phyloP scores from a whole-genome alignment of 1,284 basidiomycete species.

The Chalciporus sp. region DNA sequence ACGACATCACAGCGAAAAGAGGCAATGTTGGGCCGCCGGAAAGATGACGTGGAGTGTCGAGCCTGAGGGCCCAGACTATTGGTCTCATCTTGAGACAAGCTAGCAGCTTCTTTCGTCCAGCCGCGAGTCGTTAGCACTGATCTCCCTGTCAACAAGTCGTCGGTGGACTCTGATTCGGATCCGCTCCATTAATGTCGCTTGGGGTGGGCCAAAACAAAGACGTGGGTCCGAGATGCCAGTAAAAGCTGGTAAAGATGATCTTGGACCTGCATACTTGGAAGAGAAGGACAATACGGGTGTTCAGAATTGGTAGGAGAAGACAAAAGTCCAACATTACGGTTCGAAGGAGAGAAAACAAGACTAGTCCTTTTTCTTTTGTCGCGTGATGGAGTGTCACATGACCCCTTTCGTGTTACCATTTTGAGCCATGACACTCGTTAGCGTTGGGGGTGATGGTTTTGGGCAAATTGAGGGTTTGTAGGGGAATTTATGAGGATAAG shows the following conservation, averaged over 20 bases:
- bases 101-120: not conserved
- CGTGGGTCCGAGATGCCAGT: not conserved
- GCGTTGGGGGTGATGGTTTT: not conserved
- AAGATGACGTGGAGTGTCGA: not conserved
- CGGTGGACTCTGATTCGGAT: not conserved
- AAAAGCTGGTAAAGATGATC: not conserved
- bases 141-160: not conserved
- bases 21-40: not conserved
- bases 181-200: not conserved
- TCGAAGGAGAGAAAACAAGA: not conserved
- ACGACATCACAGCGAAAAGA: constrained; percentile 16
- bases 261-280: not conserved
- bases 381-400: not conserved
- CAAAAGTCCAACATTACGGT: too few species aligned
- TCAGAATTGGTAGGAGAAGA: not conserved
- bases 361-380: not conserved
- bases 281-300: not conserved
- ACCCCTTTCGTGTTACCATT: not conserved
- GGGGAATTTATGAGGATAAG: not conserved
- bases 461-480: not conserved
- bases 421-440: not conserved
- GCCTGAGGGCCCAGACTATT: not conserved
- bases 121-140: not conserved
- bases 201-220: not conserved
- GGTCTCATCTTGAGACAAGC: not conserved